Percentiles rank a stretch among this genome's conserved stretches.
Conservation (phyloP, 768 basidiomycete species). For the Melanogaster broomeanus region DNA sequence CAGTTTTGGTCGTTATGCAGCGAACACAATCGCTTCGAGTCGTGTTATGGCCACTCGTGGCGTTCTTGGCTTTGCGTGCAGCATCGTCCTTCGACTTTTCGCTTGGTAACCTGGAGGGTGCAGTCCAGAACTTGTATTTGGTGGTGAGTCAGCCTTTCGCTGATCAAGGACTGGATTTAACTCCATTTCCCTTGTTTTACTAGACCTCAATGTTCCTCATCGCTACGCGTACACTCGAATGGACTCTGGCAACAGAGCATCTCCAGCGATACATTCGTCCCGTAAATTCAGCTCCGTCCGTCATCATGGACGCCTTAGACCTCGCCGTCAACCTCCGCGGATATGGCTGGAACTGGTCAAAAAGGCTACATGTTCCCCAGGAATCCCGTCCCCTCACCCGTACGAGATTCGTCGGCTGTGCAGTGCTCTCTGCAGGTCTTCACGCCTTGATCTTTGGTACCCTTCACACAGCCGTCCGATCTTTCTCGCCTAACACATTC, state of each 20-base stretch:
- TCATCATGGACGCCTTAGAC: slow-evolving; percentile 44
- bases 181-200: background rate
- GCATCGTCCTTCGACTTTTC: too few species aligned
- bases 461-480: slow-evolving; percentile 50
- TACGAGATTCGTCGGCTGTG: slow-evolving; percentile 37
- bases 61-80: too few species aligned
- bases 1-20: too few species aligned
- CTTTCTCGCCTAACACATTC: slow-evolving; percentile 42
- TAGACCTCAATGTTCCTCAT: slow-evolving; percentile 17
- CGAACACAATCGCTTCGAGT: too few species aligned
- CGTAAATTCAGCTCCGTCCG: background rate
- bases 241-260: slow-evolving; percentile 9
- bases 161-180: too few species aligned
- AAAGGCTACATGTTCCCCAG: slow-evolving; percentile 20
- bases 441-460: slow-evolving; percentile 45
- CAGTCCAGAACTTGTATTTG: too few species aligned
- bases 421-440: slow-evolving; percentile 32
- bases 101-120: too few species aligned
- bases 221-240: slow-evolving; percentile 15
- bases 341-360: slow-evolving; percentile 59
- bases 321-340: slow-evolving; percentile 56
- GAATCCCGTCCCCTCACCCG: slow-evolving; percentile 44
- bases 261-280: slow-evolving; percentile 6
- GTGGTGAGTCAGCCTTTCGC: too few species aligned
- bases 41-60: too few species aligned